Evolutionary conservation across 768 basidiomycete species (phyloP).

Genomic region (Xanthoconium stramineum): DNA sequence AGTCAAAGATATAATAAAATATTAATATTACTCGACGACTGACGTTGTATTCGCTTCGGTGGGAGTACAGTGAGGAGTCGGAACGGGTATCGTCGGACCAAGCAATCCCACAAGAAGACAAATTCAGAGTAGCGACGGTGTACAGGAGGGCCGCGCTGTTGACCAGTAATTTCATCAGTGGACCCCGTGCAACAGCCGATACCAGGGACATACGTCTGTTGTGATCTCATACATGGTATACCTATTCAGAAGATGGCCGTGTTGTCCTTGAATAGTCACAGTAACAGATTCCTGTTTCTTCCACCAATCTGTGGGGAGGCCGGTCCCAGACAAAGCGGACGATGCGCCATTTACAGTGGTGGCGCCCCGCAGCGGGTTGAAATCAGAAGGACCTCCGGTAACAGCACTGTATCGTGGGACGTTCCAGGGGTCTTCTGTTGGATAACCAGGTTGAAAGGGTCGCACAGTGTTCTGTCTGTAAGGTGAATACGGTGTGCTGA

Average conservation of each 20-base stretch:
- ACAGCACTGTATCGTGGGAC: slow-evolving; percentile 32
- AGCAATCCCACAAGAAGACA: slow-evolving; percentile 81
- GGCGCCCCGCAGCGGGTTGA: slow-evolving; percentile 20
- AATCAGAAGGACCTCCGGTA: slow-evolving; percentile 32
- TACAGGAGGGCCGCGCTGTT: slow-evolving; percentile 64
- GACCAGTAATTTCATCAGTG: slow-evolving; percentile 9
- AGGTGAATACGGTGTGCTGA: slow-evolving; percentile 37
- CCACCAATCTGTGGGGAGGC: slow-evolving; percentile 84
- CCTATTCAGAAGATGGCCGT: slow-evolving; percentile 88
- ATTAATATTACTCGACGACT: slow-evolving; percentile 33
- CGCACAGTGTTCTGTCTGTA: slow-evolving; percentile 47
- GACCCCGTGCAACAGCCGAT: slow-evolving; percentile 4
- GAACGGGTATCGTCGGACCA: slow-evolving; percentile 89
- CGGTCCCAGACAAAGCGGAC: slow-evolving; percentile 66
- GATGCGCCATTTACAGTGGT: slow-evolving; percentile 41
- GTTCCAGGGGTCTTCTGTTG: slow-evolving; percentile 71
- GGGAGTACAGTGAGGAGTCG: slow-evolving; percentile 83
- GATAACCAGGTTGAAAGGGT: slow-evolving; percentile 47
- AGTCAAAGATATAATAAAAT: not conserved
- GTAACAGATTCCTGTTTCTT: slow-evolving; percentile 70
- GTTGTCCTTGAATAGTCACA: slow-evolving; percentile 77
- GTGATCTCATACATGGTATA: slow-evolving; percentile 81
- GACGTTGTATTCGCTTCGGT: slow-evolving; percentile 89
- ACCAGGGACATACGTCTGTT: slow-evolving; percentile 59
- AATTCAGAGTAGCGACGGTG: slow-evolving; percentile 93